Conservation (phyloP, 495 filamentous ascomycete species). For the Staphylotrichum longicolle region DNA sequence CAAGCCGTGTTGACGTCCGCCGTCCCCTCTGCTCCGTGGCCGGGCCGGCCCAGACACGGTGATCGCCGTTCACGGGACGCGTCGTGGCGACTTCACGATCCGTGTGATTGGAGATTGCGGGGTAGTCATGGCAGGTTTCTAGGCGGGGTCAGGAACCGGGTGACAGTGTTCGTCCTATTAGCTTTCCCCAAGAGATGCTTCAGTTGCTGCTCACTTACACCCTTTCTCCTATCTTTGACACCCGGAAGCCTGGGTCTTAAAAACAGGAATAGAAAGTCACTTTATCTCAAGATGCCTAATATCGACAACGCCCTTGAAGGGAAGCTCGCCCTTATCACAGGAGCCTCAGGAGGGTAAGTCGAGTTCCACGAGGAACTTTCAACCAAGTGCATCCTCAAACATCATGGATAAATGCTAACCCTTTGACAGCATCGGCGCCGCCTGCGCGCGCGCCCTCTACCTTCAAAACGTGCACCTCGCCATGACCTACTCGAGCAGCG, state of each 20-base stretch:
- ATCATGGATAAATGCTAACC: neutral
- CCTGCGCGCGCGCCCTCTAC: constrained; percentile 56
- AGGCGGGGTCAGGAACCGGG: constrained; percentile 16
- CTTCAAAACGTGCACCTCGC: constrained; percentile 55
- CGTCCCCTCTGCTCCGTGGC: neutral
- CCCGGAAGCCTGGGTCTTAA: neutral
- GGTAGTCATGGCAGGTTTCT: constrained; percentile 1
- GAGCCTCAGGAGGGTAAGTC: constrained; percentile 62
- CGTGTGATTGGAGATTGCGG: neutral
- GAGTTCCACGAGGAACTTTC: too few species aligned
- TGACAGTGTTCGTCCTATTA: neutral
- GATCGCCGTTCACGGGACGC: neutral
- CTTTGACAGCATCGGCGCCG: constrained; percentile 55
- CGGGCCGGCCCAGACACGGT: neutral
- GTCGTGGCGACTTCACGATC: neutral
- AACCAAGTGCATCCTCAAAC: too few species aligned
- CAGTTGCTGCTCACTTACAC: too few species aligned
- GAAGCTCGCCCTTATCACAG: constrained; percentile 62
- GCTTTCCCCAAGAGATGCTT: neutral
- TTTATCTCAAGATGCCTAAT: constrained; percentile 19
- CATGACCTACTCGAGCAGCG: constrained; percentile 58
- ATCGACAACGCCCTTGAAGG: constrained; percentile 55
- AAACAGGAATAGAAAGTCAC: neutral
- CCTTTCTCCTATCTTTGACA: too few species aligned
- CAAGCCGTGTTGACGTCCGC: neutral